A percentile compares a stretch with the other conserved stretches of the same genome.
Evolutionary conservation across 2,329 filamentous ascomycete genomes (phyloP).

Genomic region (Xylaria sp.): DNA sequence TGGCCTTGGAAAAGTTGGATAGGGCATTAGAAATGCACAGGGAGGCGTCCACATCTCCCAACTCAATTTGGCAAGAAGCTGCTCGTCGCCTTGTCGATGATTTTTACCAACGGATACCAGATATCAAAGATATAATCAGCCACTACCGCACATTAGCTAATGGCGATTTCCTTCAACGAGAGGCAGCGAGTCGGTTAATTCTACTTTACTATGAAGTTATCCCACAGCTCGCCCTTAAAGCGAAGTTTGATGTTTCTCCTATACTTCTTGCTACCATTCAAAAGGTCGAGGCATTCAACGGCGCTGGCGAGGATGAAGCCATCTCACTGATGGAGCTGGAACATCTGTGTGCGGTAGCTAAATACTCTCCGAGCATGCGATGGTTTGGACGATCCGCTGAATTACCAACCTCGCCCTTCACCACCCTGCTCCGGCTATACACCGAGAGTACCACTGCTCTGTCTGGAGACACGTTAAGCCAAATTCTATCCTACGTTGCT

Average conservation of each 20-base stretch:
- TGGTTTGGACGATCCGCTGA: constrained; percentile 83
- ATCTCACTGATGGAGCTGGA: constrained; percentile 76
- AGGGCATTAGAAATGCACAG: constrained; percentile 66
- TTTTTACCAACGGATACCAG: constrained; percentile 79
- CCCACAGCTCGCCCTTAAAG: constrained; percentile 78
- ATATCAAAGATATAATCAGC: constrained; percentile 79
- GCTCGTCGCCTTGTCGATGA: constrained; percentile 70
- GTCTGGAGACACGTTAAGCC: constrained; percentile 57
- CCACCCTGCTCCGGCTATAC: constrained; percentile 68
- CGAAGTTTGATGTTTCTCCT: constrained; percentile 87
- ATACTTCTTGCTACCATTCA: constrained; percentile 73
- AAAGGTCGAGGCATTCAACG: constrained; percentile 60
- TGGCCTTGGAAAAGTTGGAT: constrained; percentile 79
- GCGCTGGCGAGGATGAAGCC: constrained; percentile 55
- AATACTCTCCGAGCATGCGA: constrained; percentile 80
- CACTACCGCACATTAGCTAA: constrained; percentile 73
- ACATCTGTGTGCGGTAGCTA: constrained; percentile 80
- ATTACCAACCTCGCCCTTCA: constrained; percentile 71
- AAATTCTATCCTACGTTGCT: constrained; percentile 65
- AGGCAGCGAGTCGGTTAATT: constrained; percentile 78
- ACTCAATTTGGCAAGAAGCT: constrained; percentile 72
- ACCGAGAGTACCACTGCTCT: constrained; percentile 54
- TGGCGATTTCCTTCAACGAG: constrained; percentile 75
- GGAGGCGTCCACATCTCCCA: constrained; percentile 47
- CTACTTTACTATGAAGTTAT: constrained; percentile 84